phyloP scores from a whole-genome alignment of 805 yeast genomes.

The Lipomyces starkeyi region DNA sequence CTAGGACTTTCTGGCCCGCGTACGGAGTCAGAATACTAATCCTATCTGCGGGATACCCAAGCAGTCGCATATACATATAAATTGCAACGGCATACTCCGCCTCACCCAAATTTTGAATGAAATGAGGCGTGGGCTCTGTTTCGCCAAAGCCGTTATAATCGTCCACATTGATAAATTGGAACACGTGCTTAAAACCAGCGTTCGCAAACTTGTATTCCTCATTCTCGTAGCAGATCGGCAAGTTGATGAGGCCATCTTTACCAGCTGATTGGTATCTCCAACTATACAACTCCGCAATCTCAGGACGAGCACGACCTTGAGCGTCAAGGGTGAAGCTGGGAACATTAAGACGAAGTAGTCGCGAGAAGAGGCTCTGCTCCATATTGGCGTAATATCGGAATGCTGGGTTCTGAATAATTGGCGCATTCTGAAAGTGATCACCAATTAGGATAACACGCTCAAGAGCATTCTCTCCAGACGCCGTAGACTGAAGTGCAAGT shows the following conservation, averaged over 20 bases:
- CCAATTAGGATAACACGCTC: slow-evolving; percentile 49
- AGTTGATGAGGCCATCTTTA: slow-evolving; percentile 7
- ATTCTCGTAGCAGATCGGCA: slow-evolving; percentile 21
- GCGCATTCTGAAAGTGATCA: slow-evolving; percentile 43
- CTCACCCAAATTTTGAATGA: slow-evolving; percentile 53
- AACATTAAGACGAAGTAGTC: slow-evolving; percentile 41
- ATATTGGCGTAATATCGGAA: slow-evolving; percentile 33
- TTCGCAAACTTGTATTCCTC: slow-evolving; percentile 41
- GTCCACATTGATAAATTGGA: slow-evolving; percentile 47
- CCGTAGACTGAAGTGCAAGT: slow-evolving; percentile 35
- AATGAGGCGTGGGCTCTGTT: slow-evolving; percentile 40
- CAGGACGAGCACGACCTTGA: slow-evolving; percentile 43
- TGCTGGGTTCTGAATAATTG: slow-evolving; percentile 37
- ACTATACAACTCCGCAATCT: slow-evolving; percentile 39
- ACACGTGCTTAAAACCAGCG: slow-evolving; percentile 48
- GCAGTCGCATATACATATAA: slow-evolving; percentile 54
- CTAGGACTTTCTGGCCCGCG: slow-evolving; percentile 51
- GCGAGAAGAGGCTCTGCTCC: slow-evolving; percentile 42
- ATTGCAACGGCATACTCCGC: slow-evolving; percentile 56
- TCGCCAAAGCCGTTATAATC: slow-evolving; percentile 46
- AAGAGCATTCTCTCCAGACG: slow-evolving; percentile 11
- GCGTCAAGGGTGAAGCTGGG: slow-evolving; percentile 34
- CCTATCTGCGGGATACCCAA: slow-evolving; percentile 51
- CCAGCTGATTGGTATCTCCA: slow-evolving; percentile 35
- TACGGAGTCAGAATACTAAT: slow-evolving; percentile 54